phyloP scores from a whole-genome alignment of 495 filamentous ascomycete species.

The Xylaria nigripes region DNA sequence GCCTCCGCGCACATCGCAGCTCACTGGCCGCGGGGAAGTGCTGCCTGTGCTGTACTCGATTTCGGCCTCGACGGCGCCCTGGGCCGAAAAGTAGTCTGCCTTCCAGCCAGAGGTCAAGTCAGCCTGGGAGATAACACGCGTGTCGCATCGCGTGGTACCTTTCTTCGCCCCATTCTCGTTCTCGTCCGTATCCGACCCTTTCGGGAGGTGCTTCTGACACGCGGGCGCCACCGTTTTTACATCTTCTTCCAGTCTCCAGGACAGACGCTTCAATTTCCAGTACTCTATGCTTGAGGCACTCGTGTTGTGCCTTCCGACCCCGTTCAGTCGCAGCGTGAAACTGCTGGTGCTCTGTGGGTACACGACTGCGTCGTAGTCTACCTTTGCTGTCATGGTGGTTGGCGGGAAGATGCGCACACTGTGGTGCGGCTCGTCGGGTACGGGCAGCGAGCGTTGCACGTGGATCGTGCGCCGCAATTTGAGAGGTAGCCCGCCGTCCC shows the following conservation, averaged over 20 bases:
- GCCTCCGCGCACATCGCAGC: constrained; percentile 71
- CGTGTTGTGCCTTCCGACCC: constrained; percentile 58
- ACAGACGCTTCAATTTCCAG: constrained; percentile 83
- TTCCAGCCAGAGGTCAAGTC: constrained; percentile 92
- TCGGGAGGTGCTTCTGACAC: constrained; percentile 68
- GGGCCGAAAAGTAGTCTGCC: constrained; percentile 72
- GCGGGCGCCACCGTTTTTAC: constrained; percentile 71
- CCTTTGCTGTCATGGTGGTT: constrained; percentile 78
- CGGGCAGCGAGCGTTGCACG: constrained; percentile 63
- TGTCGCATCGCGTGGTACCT: constrained; percentile 69
- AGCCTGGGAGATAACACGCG: constrained; percentile 61
- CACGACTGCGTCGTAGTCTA: constrained; percentile 71
- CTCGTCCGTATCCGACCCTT: constrained; percentile 36
- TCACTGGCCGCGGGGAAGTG: constrained; percentile 34
- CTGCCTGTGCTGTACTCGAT: constrained; percentile 60
- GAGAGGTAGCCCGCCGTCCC: constrained; percentile 46
- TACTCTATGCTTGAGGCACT: constrained; percentile 48
- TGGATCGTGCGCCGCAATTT: constrained; percentile 55
- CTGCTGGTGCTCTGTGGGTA: constrained; percentile 82
- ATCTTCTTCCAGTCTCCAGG: constrained; percentile 87
- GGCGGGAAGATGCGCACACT: constrained; percentile 92
- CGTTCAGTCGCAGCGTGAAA: constrained; percentile 69
- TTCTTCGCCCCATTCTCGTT: constrained; percentile 44
- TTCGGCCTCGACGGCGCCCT: constrained; percentile 70
- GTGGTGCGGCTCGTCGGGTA: constrained; percentile 55